phyloP scores from a whole-genome alignment of 2,329 filamentous ascomycete genomes.

The Aspergillus floridensis region DNA sequence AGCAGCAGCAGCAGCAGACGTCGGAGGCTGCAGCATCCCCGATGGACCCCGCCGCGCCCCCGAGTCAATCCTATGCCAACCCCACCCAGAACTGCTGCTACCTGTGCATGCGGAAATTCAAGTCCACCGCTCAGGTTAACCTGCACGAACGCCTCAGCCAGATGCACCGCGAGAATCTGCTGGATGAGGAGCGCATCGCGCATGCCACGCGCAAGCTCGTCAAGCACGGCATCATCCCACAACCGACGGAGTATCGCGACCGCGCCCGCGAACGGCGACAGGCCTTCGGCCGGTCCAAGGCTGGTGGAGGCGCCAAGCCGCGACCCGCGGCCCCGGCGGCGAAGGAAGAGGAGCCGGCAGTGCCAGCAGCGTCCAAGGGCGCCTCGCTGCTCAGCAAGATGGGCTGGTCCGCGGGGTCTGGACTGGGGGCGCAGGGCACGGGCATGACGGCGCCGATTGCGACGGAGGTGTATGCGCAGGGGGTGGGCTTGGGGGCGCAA shows the following conservation, averaged over 20 bases:
- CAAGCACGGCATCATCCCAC: constrained; percentile 42
- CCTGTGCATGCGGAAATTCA: constrained; percentile 61
- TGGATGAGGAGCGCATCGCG: constrained; percentile 48
- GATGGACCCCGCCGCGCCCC: constrained; percentile 31
- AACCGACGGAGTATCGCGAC: constrained; percentile 45
- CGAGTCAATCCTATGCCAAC: constrained; percentile 60
- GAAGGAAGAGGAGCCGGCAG: constrained; percentile 31
- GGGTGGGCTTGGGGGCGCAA: constrained; percentile 50
- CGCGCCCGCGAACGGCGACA: constrained; percentile 47
- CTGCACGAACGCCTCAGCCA: constrained; percentile 60
- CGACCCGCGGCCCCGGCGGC: constrained; percentile 23
- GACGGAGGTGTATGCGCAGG: constrained; percentile 50
- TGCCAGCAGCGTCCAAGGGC: constrained; percentile 45
- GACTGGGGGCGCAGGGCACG: constrained; percentile 49
- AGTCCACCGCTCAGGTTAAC: constrained; percentile 53
- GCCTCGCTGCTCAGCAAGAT: constrained; percentile 52
- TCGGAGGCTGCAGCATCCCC: constrained; percentile 28
- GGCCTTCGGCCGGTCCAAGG: constrained; percentile 40
- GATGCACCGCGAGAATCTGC: constrained; percentile 56
- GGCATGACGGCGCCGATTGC: constrained; percentile 49
- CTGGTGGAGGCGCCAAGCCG: constrained; percentile 17
- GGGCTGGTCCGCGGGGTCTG: constrained; percentile 50
- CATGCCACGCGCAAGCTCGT: constrained; percentile 43
- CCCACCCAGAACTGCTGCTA: constrained; percentile 58
- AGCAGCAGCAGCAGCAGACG: background rate